Base-by-base conservation (phyloP, 2,329 filamentous ascomycete genomes). In the Ophiostoma australiae region DNA sequence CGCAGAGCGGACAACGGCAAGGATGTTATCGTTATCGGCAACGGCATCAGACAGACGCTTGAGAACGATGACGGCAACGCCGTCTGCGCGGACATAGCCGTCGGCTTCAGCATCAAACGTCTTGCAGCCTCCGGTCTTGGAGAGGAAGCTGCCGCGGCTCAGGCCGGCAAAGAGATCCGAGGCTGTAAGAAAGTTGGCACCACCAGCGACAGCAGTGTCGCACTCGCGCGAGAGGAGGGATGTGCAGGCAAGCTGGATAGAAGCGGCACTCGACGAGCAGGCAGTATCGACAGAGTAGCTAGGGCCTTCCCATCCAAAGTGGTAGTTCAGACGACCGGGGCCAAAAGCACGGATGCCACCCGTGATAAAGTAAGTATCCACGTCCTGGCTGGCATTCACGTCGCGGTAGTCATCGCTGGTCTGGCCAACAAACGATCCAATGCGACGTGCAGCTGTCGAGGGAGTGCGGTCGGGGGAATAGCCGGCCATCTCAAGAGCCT, bases 61-160 rank as follows among this genome's bases (percentile, higher is more conserved):
- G 68, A 95, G 81, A 33, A 95, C 84, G 67, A 95, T 84, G 0
- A 90, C 89, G 1, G 89, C 91, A 73, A 89, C 94, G 27, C 70
- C 72, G 10, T 95, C 92, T 70, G 88, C 91, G 77, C 92, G 89
- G 80, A 91, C 94, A 80, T 95, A 94, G 1, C 92, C 92, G 79
- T 94, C 91, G 2, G 92, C 92, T 55, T 85, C 87, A 74, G 92
- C 89, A 78, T 94, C 91, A 77, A 92, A 95, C 0, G 91, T 92
- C 77, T 92, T 91, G 80, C 91, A 94, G 73, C 88, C 86, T 7
- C 91, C 90, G 69, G 87, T 91, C 80, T 90, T 90, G 41, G 90
- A 92, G 74, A 94, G 81, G 80, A 94, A 94, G 76, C 92, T 90
- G 15, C 90, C 91, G 74, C 90, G 88, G 77, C 89, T 90, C 8